phyloP scores from a whole-genome alignment of 148 eudicot genomes.

The Rhododendron williamsianum region DNA sequence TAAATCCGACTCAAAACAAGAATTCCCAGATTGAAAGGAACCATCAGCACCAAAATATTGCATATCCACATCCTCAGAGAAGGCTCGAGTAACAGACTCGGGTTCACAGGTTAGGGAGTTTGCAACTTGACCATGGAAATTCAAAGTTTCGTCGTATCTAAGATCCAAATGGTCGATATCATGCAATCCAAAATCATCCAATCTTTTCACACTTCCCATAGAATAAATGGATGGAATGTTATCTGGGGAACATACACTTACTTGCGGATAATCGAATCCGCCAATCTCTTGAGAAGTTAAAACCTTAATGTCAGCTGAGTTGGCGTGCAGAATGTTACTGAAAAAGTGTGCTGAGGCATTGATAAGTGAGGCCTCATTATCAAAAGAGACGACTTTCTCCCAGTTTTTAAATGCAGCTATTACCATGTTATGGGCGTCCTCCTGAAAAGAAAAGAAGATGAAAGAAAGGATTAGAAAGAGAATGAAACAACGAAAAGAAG shows the following conservation, averaged over 20 bases:
- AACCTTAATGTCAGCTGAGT: constrained; percentile 31
- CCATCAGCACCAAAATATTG: constrained; percentile 42
- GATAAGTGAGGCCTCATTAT: constrained; percentile 54
- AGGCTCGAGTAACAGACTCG: constrained; percentile 34
- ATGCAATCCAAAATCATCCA: constrained; percentile 51
- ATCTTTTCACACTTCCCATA: constrained; percentile 38
- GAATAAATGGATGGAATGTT: constrained; percentile 58
- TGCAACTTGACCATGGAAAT: constrained; percentile 28
- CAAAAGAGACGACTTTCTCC: constrained; percentile 58
- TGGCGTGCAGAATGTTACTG: constrained; percentile 17
- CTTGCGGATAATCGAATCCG: constrained; percentile 28
- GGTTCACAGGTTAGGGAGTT: constrained; percentile 42
- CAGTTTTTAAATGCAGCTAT: constrained; percentile 57
- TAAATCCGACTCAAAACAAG: constrained; percentile 35
- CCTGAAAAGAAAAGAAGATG: constrained; percentile 31
- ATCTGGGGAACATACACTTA: constrained; percentile 44
- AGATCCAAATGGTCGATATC: constrained; percentile 39
- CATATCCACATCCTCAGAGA: constrained; percentile 38
- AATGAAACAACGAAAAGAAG: background rate
- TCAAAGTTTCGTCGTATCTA: constrained; percentile 36
- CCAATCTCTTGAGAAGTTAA: constrained; percentile 27
- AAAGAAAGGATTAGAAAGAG: background rate
- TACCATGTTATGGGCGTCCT: constrained; percentile 52
- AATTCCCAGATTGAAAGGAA: constrained; percentile 33
- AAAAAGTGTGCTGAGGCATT: constrained; percentile 27